Evolutionary conservation across 1,284 basidiomycete species (phyloP).

Genomic region (Ceratobasidium sp.): DNA sequence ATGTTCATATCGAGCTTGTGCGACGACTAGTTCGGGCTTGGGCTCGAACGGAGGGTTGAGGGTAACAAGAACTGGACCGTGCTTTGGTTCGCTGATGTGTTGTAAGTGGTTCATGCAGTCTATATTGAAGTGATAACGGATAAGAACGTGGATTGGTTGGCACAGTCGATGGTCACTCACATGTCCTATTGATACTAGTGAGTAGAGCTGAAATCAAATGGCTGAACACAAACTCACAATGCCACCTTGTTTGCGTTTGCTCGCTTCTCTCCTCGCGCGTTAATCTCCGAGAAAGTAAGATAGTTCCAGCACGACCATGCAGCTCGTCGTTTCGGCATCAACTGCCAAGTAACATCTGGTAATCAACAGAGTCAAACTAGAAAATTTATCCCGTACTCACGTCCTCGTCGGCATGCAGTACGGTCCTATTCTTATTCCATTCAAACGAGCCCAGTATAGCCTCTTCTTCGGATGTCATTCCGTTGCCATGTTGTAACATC

Average conservation of each 20-base stretch:
- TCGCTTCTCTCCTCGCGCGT: conserved; percentile 58
- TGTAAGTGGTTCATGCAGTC: conserved; percentile 87
- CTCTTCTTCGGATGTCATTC: conserved; percentile 69
- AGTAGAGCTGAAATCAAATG: conserved; percentile 27
- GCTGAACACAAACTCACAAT: conserved; percentile 64
- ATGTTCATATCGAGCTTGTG: conserved; percentile 76
- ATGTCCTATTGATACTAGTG: conserved; percentile 59
- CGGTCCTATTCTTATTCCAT: conserved; percentile 79
- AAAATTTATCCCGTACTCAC: conserved; percentile 57
- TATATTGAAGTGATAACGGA: conserved; percentile 51
- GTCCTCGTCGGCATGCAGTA: conserved; percentile 75
- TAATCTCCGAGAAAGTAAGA: conserved; percentile 65
- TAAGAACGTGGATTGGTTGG: conserved; percentile 38
- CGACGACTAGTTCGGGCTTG: conserved; percentile 63
- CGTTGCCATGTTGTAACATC: conserved; percentile 70
- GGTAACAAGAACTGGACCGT: conserved; percentile 82
- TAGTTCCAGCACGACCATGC: conserved; percentile 86
- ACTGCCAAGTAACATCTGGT: conserved; percentile 56
- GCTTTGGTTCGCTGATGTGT: conserved; percentile 68
- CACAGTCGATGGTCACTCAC: conserved; percentile 54
- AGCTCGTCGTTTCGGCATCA: conserved; percentile 72
- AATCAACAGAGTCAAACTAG: background rate
- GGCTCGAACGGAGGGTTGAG: conserved; percentile 80
- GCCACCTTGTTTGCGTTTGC: conserved; percentile 73
- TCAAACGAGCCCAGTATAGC: conserved; percentile 69